These are phyloP conservation scores for Calonectria hawksworthii DNA, from an alignment of 2,329 filamentous ascomycete genomes.

Conservation along the genomic window DNA sequence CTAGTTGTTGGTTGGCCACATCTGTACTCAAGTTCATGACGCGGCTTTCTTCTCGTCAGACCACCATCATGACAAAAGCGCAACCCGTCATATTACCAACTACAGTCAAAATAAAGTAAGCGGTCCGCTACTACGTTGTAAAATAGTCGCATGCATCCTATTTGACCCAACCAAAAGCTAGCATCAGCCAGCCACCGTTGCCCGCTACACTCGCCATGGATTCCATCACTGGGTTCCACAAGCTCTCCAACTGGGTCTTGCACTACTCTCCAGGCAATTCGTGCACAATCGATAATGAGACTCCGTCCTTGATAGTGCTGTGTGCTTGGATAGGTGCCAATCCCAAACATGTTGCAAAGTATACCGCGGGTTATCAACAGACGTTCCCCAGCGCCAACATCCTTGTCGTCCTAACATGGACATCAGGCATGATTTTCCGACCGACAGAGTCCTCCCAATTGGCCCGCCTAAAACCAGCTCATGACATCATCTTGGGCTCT, in stretches of 20 bases:
- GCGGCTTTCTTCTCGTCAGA: too few species aligned
- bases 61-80: too few species aligned
- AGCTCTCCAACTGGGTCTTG: conserved; percentile 1
- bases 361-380: not conserved
- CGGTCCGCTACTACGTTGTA: too few species aligned
- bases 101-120: too few species aligned
- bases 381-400: conserved; percentile 3
- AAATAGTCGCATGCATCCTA: too few species aligned
- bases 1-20: too few species aligned
- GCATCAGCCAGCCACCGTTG: too few species aligned
- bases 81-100: too few species aligned
- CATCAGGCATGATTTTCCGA: not conserved
- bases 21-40: too few species aligned
- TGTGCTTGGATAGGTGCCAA: conserved; percentile 8
- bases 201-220: not conserved
- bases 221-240: not conserved
- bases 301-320: not conserved
- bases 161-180: too few species aligned
- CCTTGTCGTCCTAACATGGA: conserved; percentile 12
- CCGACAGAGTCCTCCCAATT: conserved; percentile 30
- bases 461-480: conserved; percentile 45
- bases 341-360: conserved; percentile 11
- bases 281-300: not conserved
- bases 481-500: not conserved
- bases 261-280: not conserved